These are phyloP conservation scores for Penicillium sp. DNA, from an alignment of 2,329 filamentous ascomycete genomes.

Conservation along the genomic window DNA sequence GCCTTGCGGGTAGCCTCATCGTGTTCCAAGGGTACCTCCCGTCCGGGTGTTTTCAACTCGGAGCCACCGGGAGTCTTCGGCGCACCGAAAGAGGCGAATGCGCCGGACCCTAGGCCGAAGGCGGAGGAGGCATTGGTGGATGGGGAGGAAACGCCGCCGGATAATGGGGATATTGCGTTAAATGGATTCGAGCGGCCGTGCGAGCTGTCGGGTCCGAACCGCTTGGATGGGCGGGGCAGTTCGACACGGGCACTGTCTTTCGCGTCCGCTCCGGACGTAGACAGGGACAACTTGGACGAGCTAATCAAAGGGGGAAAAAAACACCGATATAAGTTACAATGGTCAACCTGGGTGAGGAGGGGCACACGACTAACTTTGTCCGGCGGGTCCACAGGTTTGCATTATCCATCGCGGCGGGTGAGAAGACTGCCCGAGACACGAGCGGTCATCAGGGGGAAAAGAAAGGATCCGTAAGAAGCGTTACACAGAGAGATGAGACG, in stretches of 20 bases:
- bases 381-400: slow-evolving; percentile 53
- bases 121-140: slow-evolving; percentile 77
- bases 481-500: slow-evolving; percentile 13
- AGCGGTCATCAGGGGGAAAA: slow-evolving; percentile 39
- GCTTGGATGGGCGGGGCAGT: slow-evolving; percentile 67
- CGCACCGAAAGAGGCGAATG: slow-evolving; percentile 95
- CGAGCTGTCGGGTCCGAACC: slow-evolving; percentile 71
- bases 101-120: slow-evolving; percentile 90
- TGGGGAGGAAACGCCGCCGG: slow-evolving; percentile 69
- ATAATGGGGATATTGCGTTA: slow-evolving; percentile 70
- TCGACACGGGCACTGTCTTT: slow-evolving; percentile 56
- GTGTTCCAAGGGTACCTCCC: slow-evolving; percentile 52
- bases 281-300: slow-evolving; percentile 86
- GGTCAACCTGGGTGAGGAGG: neutral
- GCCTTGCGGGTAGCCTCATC: slow-evolving; percentile 38
- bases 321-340: slow-evolving; percentile 5
- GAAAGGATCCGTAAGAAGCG: slow-evolving; percentile 14
- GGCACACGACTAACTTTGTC: slow-evolving; percentile 44
- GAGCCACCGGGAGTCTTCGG: slow-evolving; percentile 82
- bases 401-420: slow-evolving; percentile 48
- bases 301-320: slow-evolving; percentile 47
- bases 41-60: slow-evolving; percentile 66
- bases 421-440: slow-evolving; percentile 37
- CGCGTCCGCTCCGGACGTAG: slow-evolving; percentile 63
- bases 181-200: slow-evolving; percentile 76